Conservation (phyloP, 495 filamentous ascomycete genomes). For the Aspergillus steynii region DNA sequence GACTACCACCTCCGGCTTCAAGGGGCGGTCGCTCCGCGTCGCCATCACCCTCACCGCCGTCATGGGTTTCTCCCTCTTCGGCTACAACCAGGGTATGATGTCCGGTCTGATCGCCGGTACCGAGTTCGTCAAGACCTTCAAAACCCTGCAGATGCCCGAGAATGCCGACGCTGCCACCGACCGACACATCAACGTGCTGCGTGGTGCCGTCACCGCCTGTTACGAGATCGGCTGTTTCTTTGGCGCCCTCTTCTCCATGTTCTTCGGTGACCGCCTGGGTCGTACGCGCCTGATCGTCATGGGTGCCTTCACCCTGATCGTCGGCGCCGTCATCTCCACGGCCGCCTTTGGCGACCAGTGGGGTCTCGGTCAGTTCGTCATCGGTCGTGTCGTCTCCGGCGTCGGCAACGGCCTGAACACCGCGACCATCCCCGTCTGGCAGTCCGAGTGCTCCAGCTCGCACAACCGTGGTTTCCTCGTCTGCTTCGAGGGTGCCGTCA, state of each 20-base stretch:
- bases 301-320: conserved; percentile 48
- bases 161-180: background rate
- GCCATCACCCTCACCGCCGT: conserved; percentile 27
- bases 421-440: conserved; percentile 49
- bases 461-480: conserved; percentile 35
- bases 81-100: conserved; percentile 32
- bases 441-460: conserved; percentile 39
- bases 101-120: conserved; percentile 24
- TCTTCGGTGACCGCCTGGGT: conserved; percentile 49
- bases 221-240: conserved; percentile 59
- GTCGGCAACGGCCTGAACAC: conserved; percentile 44
- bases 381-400: conserved; percentile 53
- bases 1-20: conserved; percentile 23
- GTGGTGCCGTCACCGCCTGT: conserved; percentile 47
- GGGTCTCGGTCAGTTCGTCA: conserved; percentile 54
- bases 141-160: conserved; percentile 16
- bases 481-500: conserved; percentile 44
- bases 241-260: conserved; percentile 50
- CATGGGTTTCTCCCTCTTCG: conserved; percentile 28
- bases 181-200: conserved; percentile 23
- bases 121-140: conserved; percentile 20
- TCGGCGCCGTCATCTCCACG: conserved; percentile 53
- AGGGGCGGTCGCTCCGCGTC: conserved; percentile 22
- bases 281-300: conserved; percentile 49
- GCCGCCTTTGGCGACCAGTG: conserved; percentile 34